Percentiles rank a stretch among this genome's conserved stretches.
Evolutionary conservation across 1,139 yeast genomes (phyloP).

Genomic region (Saccharomyces hybrid): DNA sequence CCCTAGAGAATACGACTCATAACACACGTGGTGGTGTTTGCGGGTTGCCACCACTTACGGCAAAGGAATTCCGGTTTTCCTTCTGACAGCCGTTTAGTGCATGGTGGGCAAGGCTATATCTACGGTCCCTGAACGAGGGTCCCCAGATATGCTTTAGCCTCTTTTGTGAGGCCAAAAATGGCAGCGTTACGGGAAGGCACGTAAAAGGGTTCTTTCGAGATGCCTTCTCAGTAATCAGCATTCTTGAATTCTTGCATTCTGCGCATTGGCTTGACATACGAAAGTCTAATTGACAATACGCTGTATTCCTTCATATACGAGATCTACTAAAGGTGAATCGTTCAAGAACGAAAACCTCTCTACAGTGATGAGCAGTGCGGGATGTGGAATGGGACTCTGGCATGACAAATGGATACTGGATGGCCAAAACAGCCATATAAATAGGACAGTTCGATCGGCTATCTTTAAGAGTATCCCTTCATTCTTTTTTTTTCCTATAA

Average conservation of each 20-base stretch:
- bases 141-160: not conserved
- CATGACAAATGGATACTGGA: too few species aligned
- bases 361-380: too few species aligned
- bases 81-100: not conserved
- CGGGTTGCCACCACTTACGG: too few species aligned
- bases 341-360: not conserved
- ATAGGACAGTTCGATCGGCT: not conserved
- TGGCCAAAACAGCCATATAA: not conserved
- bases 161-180: not conserved
- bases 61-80: not conserved
- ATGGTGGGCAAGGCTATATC: not conserved
- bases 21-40: too few species aligned
- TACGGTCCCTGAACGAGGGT: not conserved
- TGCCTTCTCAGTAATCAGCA: not conserved
- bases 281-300: not conserved
- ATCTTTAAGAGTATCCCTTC: not conserved
- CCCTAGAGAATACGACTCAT: too few species aligned
- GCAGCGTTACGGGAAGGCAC: not conserved
- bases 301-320: not conserved
- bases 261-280: not conserved
- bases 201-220: not conserved
- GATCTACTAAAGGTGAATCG: not conserved
- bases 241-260: too few species aligned
- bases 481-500: not conserved
- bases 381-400: too few species aligned